Conservation (phyloP, 352 stramenopile genomes). For the Elongisporangium undulatum region DNA sequence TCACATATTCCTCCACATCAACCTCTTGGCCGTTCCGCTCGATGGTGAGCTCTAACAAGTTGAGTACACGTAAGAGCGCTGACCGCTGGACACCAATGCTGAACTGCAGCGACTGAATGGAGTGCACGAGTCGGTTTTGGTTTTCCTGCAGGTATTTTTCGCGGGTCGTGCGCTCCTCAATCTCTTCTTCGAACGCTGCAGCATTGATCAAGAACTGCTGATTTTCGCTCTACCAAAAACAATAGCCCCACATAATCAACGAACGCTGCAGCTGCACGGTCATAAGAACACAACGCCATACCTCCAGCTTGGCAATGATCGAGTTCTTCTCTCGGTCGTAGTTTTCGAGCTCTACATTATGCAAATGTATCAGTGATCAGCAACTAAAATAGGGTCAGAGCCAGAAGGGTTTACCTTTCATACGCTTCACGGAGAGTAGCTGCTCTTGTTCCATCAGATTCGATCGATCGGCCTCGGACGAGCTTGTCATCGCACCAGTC, state of each 20-base stretch:
- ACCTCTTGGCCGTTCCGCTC: constrained; percentile 19
- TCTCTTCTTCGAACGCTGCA: constrained; percentile 85
- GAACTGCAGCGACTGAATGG: constrained; percentile 46
- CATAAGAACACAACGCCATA: constrained; percentile 7
- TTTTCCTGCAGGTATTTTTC: constrained; percentile 62
- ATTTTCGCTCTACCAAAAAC: constrained; percentile 55
- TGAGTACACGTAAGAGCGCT: constrained; percentile 48
- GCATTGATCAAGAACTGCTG: constrained; percentile 81
- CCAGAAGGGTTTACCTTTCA: constrained; percentile 29
- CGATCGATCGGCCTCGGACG: constrained; percentile 55
- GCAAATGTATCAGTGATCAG: background rate
- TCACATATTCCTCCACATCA: constrained; percentile 36
- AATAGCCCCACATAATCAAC: background rate
- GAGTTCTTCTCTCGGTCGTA: constrained; percentile 35
- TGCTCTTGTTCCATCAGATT: constrained; percentile 54
- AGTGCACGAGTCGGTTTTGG: constrained; percentile 62
- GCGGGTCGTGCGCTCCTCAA: constrained; percentile 66
- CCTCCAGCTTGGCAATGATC: constrained; percentile 69
- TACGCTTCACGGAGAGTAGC: constrained; percentile 40
- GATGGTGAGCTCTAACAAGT: constrained; percentile 42
- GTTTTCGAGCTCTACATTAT: constrained; percentile 10
- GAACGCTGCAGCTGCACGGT: background rate
- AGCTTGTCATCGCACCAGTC: constrained; percentile 65
- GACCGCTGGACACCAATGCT: constrained; percentile 50
- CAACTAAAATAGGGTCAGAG: background rate